A percentile compares a stretch with the other conserved stretches of the same genome.
These are phyloP conservation scores for Bretschneidera sinensis DNA, from an alignment of 345 rosid species.

Conservation along the genomic window DNA sequence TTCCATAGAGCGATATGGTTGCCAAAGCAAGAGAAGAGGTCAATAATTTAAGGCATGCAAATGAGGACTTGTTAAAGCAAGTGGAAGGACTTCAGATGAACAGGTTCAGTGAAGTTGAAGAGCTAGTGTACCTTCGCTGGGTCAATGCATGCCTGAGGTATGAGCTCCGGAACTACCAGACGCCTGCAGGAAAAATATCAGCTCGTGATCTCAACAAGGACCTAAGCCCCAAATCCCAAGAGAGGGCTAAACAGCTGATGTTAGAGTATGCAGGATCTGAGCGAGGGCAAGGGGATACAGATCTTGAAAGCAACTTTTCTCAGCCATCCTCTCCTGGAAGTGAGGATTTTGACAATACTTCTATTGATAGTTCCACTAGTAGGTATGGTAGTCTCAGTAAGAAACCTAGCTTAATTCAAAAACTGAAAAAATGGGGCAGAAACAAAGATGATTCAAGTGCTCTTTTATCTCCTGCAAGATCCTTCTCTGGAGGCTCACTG, in stretches of 20 bases:
- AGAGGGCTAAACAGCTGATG: slow-evolving; percentile 77
- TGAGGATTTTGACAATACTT: slow-evolving; percentile 82
- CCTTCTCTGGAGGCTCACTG: slow-evolving; percentile 70
- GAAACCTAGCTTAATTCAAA: slow-evolving; percentile 69
- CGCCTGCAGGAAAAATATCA: slow-evolving; percentile 77
- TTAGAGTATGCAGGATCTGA: slow-evolving; percentile 91
- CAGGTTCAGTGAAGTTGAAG: slow-evolving; percentile 97
- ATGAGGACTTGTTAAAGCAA: slow-evolving; percentile 89
- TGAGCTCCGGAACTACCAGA: slow-evolving; percentile 86
- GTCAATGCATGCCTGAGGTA: slow-evolving; percentile 94
- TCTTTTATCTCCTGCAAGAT: slow-evolving; percentile 69
- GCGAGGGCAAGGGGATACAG: slow-evolving; percentile 94
- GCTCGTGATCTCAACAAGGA: slow-evolving; percentile 93
- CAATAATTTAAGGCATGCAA: slow-evolving; percentile 63
- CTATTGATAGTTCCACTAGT: slow-evolving; percentile 76
- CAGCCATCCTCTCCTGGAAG: slow-evolving; percentile 94
- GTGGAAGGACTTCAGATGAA: slow-evolving; percentile 98
- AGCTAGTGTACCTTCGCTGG: slow-evolving; percentile 98
- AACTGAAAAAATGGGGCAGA: slow-evolving; percentile 86
- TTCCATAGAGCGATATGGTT: slow-evolving; percentile 65
- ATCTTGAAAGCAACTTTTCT: slow-evolving; percentile 78
- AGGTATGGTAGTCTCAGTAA: slow-evolving; percentile 72
- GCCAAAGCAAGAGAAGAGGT: slow-evolving; percentile 78
- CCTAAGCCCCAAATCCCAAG: slow-evolving; percentile 85
- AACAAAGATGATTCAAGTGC: slow-evolving; percentile 80